A percentile compares a stretch with the other conserved stretches of the same genome.
Evolutionary conservation across 441 rosid species (phyloP).

Genomic region (Biscutella laevigata): DNA sequence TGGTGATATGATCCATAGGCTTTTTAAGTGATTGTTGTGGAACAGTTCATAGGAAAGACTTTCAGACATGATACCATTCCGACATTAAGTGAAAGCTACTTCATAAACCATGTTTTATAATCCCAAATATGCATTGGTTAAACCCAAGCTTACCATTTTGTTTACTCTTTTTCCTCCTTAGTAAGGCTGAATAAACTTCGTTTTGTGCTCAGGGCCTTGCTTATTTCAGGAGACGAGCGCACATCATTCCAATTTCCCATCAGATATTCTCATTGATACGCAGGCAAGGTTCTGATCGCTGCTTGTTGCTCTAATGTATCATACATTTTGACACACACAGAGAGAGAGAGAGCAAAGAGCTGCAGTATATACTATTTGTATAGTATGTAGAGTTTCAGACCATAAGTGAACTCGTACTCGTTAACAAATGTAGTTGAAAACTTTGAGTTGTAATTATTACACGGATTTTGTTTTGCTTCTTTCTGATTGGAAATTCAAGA

Average conservation of each 20-base stretch:
- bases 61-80: background rate
- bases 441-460: background rate
- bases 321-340: background rate
- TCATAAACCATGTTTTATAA: background rate
- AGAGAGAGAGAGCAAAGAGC: background rate
- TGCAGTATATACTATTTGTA: background rate
- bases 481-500: background rate
- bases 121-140: too few species aligned
- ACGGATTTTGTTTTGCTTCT: background rate
- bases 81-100: background rate
- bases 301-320: background rate
- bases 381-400: background rate
- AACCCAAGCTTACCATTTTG: background rate
- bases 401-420: background rate
- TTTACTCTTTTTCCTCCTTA: background rate
- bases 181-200: background rate
- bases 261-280: background rate
- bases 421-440: background rate
- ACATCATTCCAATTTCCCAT: background rate
- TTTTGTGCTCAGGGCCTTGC: conserved; percentile 1
- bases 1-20: background rate
- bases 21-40: background rate
- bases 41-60: background rate
- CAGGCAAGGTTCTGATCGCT: background rate
- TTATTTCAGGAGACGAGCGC: background rate